These are phyloP conservation scores for Scleroderma citrinum DNA, from an alignment of 768 basidiomycete species.

Conservation along the genomic window DNA sequence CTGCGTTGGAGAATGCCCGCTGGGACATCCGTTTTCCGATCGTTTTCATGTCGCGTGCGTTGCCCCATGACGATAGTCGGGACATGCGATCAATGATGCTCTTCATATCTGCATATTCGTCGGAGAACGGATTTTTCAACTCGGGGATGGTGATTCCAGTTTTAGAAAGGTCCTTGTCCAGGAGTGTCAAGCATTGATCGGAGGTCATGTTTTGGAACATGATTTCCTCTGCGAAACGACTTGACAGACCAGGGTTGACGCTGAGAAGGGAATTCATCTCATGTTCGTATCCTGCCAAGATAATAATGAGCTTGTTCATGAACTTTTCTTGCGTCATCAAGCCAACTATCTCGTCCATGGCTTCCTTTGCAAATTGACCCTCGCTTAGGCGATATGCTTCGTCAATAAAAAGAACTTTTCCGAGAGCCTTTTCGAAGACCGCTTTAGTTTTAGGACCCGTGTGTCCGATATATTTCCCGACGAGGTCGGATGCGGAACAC, in stretches of 20 bases:
- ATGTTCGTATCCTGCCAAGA: constrained; percentile 64
- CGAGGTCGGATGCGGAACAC: constrained; percentile 64
- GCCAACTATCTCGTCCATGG: constrained; percentile 64
- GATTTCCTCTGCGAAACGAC: constrained; percentile 62
- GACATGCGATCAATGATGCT: constrained; percentile 37
- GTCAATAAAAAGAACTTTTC: constrained; percentile 65
- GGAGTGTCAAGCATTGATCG: constrained; percentile 43
- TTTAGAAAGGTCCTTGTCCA: constrained; percentile 43
- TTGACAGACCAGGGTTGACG: constrained; percentile 58
- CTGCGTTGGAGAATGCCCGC: constrained; percentile 30
- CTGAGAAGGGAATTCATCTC: constrained; percentile 58
- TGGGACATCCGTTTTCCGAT: constrained; percentile 44
- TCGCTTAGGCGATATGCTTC: constrained; percentile 62
- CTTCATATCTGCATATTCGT: constrained; percentile 32
- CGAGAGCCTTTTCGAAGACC: constrained; percentile 58
- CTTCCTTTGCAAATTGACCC: constrained; percentile 64
- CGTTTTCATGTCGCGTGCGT: constrained; percentile 59
- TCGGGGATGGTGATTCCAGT: constrained; percentile 33
- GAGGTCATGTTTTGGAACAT: constrained; percentile 47
- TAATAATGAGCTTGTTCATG: constrained; percentile 54
- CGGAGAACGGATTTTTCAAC: constrained; percentile 29
- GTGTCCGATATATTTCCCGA: constrained; percentile 65
- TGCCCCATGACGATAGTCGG: constrained; percentile 54
- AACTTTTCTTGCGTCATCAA: constrained; percentile 54
- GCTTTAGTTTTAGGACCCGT: constrained; percentile 62